Percentiles rank a stretch among this genome's conserved stretches.
phyloP scores from a whole-genome alignment of 345 rosid species.

The Theobroma cacao region DNA sequence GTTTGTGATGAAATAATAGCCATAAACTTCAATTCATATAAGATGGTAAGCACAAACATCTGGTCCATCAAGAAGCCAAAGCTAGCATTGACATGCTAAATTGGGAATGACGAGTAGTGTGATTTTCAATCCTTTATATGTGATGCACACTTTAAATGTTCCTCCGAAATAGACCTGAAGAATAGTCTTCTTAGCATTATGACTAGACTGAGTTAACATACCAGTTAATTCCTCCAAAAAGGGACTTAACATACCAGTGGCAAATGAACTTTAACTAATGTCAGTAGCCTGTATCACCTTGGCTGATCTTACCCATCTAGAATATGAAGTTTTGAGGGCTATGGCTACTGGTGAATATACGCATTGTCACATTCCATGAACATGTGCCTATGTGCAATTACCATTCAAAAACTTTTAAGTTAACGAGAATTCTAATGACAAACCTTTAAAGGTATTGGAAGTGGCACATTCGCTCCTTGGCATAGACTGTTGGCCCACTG shows the following conservation, averaged over 20 bases:
- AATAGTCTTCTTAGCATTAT: background rate
- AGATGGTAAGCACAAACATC: background rate
- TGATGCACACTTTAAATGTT: background rate
- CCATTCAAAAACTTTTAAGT: background rate
- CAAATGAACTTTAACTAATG: background rate
- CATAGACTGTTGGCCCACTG: conserved; percentile 97
- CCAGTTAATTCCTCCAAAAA: no score
- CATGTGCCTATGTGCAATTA: background rate
- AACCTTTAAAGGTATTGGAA: conserved; percentile 87
- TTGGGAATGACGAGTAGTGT: background rate
- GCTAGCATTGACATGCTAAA: background rate
- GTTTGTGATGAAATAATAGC: background rate
- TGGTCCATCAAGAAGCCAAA: background rate
- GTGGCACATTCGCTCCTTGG: conserved; percentile 90
- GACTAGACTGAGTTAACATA: background rate
- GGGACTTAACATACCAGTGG: background rate
- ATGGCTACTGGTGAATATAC: no score
- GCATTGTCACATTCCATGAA: no score
- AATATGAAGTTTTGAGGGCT: no score
- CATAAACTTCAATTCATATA: background rate
- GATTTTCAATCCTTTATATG: background rate
- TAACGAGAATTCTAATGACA: background rate
- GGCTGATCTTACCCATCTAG: no score
- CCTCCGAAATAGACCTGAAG: background rate
- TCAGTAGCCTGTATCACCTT: background rate